These are phyloP conservation scores for Schrenkiella parvula DNA, from an alignment of 345 rosid genomes.

Conservation along the genomic window DNA sequence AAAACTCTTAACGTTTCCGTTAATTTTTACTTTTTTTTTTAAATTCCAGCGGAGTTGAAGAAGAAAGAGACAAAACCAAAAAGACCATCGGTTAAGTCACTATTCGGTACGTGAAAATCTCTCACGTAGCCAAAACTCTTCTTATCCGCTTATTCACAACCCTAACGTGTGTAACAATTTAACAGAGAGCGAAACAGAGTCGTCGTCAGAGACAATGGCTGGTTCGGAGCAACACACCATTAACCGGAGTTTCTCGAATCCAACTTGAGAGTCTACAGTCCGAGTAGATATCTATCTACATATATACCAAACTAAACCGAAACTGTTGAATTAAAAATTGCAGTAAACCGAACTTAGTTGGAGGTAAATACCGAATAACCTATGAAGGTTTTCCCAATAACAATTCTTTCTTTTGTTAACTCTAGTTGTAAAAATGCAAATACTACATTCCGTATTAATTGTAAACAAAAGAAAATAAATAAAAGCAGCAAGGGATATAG, in stretches of 20 bases:
- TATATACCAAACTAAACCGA: background rate
- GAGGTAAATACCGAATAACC: background rate
- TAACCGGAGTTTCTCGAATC: conserved; percentile 51
- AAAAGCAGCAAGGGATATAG: too few relatives aligned
- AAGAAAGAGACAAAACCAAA: conserved; percentile 59
- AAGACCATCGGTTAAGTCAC: conserved; percentile 72
- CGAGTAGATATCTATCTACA: background rate
- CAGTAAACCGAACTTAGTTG: background rate
- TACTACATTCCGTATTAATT: background rate
- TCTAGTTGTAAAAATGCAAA: background rate
- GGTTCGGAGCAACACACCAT: conserved; percentile 22
- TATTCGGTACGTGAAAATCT: conserved; percentile 50
- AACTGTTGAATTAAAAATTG: background rate
- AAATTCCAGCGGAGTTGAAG: conserved; percentile 57
- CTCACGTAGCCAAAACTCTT: background rate
- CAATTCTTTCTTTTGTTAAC: background rate
- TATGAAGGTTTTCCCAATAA: background rate
- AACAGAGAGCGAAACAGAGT: conserved; percentile 50
- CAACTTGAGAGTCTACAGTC: conserved; percentile 29
- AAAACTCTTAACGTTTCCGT: background rate
- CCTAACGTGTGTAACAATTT: background rate
- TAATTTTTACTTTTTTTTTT: background rate
- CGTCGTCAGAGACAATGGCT: conserved; percentile 36
- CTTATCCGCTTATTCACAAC: background rate
- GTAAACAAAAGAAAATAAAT: too few relatives aligned